Evolutionary conservation across 2,329 filamentous ascomycete genomes (phyloP), one percentile per base, ranked within the genome.

Genomic region (Polychaeton citri): DNA sequence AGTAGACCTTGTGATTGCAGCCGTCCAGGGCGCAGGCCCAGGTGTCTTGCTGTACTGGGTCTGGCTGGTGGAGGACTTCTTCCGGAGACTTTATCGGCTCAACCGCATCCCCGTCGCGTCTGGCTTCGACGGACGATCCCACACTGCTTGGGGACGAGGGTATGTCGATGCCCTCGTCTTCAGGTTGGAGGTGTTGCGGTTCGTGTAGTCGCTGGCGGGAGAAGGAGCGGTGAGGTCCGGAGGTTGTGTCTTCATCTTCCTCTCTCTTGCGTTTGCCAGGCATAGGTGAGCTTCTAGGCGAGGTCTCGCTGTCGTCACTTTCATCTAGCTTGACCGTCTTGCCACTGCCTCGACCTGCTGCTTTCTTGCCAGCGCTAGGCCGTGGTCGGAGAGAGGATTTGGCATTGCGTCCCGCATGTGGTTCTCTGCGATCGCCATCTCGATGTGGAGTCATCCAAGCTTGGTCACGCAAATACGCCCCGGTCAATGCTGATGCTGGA

Each of bases 21-120:
- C 69, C 75, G 8, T 74, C 71, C 41, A 79, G 66, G 4, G 69
- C 68, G 48, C 80, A 85, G 1, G 61, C 62, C 79, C 79, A 85
- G 0, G 74, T 74, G 36, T 77, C 71, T 40, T 54, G 47, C 36
- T 55, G 53, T 3, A 51, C 35, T 6, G 47, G 46, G 33, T 54
- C 50, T 9, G 41, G 37, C 6, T 12, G 24, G 30, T 49, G 43
- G 13, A 35, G 24, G 3, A 28, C 24, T 15, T 28, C 15, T 10
- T 15, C 15, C 3, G 57, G 55, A 6, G 58, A 40, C 0, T 55
- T 51, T 4, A 52, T 55, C 1, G 53, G 52, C 21, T 6, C 20
- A 21, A 21, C 30, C 6, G 9, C 15, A 15, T 20, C 19, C 58
- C 17, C 34, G 18, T 19, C 24, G 21, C 19, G 9, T 7, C 12